Base-by-base conservation (phyloP, 495 filamentous ascomycete genomes). In the Hypoxylon subgilvum region DNA sequence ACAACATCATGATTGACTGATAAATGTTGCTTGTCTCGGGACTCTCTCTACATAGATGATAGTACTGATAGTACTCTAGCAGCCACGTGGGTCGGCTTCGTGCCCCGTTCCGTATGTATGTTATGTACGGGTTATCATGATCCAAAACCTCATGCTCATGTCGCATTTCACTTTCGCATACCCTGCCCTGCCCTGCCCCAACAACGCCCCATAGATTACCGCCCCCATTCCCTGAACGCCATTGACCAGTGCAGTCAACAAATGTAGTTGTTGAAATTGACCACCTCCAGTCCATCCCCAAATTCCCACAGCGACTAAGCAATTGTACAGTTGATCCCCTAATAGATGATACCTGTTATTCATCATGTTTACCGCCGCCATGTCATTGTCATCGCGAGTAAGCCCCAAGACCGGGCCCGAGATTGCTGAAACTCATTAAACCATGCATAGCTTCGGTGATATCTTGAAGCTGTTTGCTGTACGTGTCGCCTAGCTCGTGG, bases 351-450 rank as follows among this genome's bases (percentile, higher is more conserved):
- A 38, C 47, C 35, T 47, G 27, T 14, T 21, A 10, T 38, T 30
- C 25, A 17, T 38, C 31, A n/a, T 16, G 9, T 13, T 35, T 22
- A 12, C 3, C 8, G 8, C 7, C n/a, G 5, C 9, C 31, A 4
- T n/a, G n/a, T n/a, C n/a, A 34, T 6, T 9, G 18, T 32, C 49
- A 58, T 22, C 54, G 48, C 1, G 60, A 17, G 38, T 64, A 64
- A 5, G 61, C 39, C n/a, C 43, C 48, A 6, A 64, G 54, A 18
- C 54, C 54, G 3, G 54, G 57, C 1, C 57, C 55, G 6, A 66
- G 57, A 54, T 66, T 66, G 18, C 58, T 66, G 34, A 63, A 66
- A 40, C 57, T 57, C 44, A 58, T 58, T 51, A 66, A 47, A 23
- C 58, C 63, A 22, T 66, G 52, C 57, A 66, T 62, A 14, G 58